Evolutionary conservation across 441 rosid genomes (phyloP), one percentile per base, ranked within the genome.

Genomic region (Biscutella laevigata): DNA sequence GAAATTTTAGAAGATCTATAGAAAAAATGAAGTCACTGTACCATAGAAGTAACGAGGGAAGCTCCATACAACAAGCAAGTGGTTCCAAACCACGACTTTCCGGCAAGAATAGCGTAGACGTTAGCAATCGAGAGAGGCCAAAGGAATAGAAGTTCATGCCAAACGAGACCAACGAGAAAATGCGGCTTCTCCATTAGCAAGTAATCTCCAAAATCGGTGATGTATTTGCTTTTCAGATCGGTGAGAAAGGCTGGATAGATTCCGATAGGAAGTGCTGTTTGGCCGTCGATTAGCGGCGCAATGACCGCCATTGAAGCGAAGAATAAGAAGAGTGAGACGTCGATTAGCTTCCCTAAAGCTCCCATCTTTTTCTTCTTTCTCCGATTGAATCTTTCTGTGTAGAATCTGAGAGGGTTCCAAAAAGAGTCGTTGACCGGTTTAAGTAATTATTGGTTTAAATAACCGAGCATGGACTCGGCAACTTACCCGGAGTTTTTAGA

Each of bases 71-170:
- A 52, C 72, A 87, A 71, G 74, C 94, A 89, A 29, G 91, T 77
- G 58, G 85, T 86, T 62, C 59, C 51, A 29, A 76, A 57, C 96
- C 95, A 90, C 24, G 86, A 52, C 62, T 78, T 84, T 30, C 79
- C 62, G 10, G 82, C 59, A 32, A 81, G 39, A 55, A 90, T 61
- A 1, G 68, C 92, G 50, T 68, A 81, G 17, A 84, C 53, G 47
- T 74, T 86, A 41, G 80, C 37, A 29, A 87, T 38, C 3, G 81
- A 55, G 43, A 86, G 94, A 6, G 97, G 95, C 89, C 97, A 90
- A 4, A 70, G 80, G 51, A 86, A 71, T 6, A 84, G 13, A 16
- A 86, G 77, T 73, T 84, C 89, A 9, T 77, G 69, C 95, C 94
- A 82, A 3, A 77, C 72, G 11, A 83, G 17, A 2, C 84, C 92